These are phyloP conservation scores for Fusarium guadeloupense DNA, from an alignment of 2,329 filamentous ascomycete species.

Conservation along the genomic window DNA sequence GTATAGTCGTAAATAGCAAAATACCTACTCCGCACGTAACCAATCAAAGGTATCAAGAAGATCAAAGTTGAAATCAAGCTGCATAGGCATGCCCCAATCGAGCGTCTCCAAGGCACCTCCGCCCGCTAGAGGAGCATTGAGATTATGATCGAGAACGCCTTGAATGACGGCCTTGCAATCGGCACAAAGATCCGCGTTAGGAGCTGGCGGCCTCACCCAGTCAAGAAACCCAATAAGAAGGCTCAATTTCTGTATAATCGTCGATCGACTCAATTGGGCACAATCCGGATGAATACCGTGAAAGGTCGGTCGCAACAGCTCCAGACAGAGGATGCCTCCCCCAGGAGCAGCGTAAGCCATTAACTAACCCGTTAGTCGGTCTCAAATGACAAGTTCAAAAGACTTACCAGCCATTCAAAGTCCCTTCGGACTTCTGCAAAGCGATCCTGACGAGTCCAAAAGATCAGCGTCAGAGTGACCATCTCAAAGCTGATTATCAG, in stretches of 20 bases:
- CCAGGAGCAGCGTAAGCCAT: slow-evolving; percentile 61
- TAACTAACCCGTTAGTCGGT: slow-evolving; percentile 45
- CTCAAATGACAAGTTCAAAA: rapidly evolving
- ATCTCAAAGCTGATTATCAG: slow-evolving; percentile 58
- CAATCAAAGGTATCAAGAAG: slow-evolving; percentile 61
- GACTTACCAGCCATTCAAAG: slow-evolving; percentile 61
- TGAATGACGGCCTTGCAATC: slow-evolving; percentile 59
- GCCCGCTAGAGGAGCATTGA: slow-evolving; percentile 50
- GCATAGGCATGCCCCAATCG: slow-evolving; percentile 49
- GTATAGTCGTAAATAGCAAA: too few species aligned
- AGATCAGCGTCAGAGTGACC: slow-evolving; percentile 55
- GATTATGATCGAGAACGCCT: slow-evolving; percentile 59
- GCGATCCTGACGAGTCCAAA: slow-evolving; percentile 61
- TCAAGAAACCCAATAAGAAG: slow-evolving; percentile 61
- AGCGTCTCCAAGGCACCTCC: slow-evolving; percentile 39
- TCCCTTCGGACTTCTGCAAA: slow-evolving; percentile 53
- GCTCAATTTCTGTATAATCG: slow-evolving; percentile 61
- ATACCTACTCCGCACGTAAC: too few species aligned
- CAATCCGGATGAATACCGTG: slow-evolving; percentile 46
- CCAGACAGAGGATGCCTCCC: slow-evolving; percentile 61
- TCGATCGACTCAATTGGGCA: slow-evolving; percentile 54
- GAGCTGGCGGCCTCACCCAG: slow-evolving; percentile 59
- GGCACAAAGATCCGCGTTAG: slow-evolving; percentile 59
- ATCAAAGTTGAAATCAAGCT: slow-evolving; percentile 56
- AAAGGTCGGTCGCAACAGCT: slow-evolving; percentile 56